phyloP scores from a whole-genome alignment of 164 flowering plant species.

The Malania oleifera region DNA sequence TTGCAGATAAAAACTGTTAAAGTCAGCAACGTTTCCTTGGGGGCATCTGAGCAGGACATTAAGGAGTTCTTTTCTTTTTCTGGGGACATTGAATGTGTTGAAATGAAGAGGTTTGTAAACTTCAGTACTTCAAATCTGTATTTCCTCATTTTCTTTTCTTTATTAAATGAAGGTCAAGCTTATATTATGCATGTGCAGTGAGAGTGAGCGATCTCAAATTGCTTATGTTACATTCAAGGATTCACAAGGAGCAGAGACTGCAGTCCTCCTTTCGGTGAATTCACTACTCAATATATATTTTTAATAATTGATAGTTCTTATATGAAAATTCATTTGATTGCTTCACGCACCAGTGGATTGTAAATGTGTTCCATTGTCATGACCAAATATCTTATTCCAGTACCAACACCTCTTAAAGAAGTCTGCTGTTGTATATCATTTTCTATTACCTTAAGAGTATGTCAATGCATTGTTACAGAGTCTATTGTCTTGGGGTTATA shows the following conservation, averaged over 20 bases:
- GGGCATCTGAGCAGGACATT: constrained; percentile 40
- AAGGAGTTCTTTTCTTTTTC: constrained; percentile 56
- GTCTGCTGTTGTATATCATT: too few species aligned
- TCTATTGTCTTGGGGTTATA: too few species aligned
- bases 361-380: too few species aligned
- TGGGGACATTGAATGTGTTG: constrained; percentile 51
- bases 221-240: constrained; percentile 68
- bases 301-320: not conserved
- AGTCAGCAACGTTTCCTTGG: constrained; percentile 46
- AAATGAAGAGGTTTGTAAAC: constrained; percentile 32
- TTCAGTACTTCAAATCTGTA: not conserved
- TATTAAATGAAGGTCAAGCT: not conserved
- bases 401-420: too few species aligned
- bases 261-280: constrained; percentile 40
- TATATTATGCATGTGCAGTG: constrained; percentile 26
- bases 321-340: too few species aligned
- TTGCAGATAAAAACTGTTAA: constrained; percentile 39
- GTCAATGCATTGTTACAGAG: too few species aligned
- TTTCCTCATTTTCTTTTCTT: not conserved
- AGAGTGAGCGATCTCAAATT: constrained; percentile 42
- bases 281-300: constrained; percentile 2
- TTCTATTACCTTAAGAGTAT: too few species aligned
- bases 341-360: too few species aligned
- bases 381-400: too few species aligned
- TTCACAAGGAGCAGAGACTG: constrained; percentile 60